Percentiles rank a stretch among this genome's conserved stretches.
Conservation (phyloP, 768 basidiomycete species). For the Serendipita sp. region DNA sequence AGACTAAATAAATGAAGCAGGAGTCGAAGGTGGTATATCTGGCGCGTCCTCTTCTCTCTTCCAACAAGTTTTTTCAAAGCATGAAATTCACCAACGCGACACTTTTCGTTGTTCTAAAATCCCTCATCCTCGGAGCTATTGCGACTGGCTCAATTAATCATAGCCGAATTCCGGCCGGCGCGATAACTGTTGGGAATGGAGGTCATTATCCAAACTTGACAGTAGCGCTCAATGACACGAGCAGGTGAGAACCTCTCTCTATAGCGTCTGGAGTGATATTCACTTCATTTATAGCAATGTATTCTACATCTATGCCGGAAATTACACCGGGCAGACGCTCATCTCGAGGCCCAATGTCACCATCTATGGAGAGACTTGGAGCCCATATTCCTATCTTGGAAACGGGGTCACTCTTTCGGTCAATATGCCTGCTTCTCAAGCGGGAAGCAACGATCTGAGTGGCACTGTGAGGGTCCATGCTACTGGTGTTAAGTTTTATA, state of each 20-base stretch:
- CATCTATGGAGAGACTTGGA: conserved; percentile 5
- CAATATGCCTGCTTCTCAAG: conserved; percentile 2
- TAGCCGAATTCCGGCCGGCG: neutral
- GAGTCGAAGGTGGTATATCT: too few species aligned
- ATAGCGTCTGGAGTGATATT: neutral
- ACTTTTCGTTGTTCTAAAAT: too few species aligned
- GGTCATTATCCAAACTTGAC: conserved; percentile 3
- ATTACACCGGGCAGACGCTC: conserved; percentile 8
- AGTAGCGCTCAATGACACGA: conserved; percentile 4
- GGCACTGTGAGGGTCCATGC: conserved; percentile 8
- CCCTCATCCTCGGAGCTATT: neutral
- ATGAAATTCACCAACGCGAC: too few species aligned
- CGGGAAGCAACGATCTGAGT: conserved; percentile 6
- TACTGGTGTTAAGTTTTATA: conserved; percentile 8
- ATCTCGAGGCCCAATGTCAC: conserved; percentile 6
- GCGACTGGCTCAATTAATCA: neutral
- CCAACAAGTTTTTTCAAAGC: too few species aligned
- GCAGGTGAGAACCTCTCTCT: neutral
- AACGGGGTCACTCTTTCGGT: conserved; percentile 8
- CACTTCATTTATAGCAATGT: neutral
- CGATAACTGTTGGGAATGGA: neutral
- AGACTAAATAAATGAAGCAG: too few species aligned
- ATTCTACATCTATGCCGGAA: conserved; percentile 3
- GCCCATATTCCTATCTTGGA: neutral
- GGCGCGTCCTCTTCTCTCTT: too few species aligned